Evolutionary conservation across 371 early-diverging fungal genomes (phyloP).

Genomic region (Parasitella parasitica): DNA sequence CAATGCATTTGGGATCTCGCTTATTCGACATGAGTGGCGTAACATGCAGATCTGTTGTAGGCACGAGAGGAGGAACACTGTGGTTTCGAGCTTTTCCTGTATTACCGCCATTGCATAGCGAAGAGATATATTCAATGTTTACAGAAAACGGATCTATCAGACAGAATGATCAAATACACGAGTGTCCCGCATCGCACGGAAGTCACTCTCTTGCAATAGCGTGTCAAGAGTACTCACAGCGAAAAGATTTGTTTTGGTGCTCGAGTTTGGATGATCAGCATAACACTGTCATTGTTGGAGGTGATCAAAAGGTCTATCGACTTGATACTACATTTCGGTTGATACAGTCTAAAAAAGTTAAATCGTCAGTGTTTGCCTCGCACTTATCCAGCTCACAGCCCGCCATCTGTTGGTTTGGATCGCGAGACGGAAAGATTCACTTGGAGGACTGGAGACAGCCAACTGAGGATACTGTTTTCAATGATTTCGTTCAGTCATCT

Average conservation of each 20-base stretch:
- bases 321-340: constrained; percentile 1
- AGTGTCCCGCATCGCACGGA: neutral
- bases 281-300: constrained; percentile 14
- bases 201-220: neutral
- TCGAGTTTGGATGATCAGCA: constrained; percentile 4
- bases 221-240: neutral
- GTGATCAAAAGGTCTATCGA: constrained; percentile 19
- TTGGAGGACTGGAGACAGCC: constrained; percentile 9
- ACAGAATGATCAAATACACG: neutral
- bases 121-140: neutral
- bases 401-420: constrained; percentile 17
- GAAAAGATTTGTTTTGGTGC: constrained; percentile 26
- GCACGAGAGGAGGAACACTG: neutral
- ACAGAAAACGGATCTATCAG: neutral
- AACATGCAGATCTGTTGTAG: neutral
- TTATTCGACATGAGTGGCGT: neutral
- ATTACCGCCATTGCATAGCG: neutral
- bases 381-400: neutral
- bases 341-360: neutral
- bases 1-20: neutral
- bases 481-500: constrained; percentile 6
- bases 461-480: neutral
- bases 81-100: constrained; percentile 1
- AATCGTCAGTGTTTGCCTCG: constrained; percentile 22
- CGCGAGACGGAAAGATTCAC: constrained; percentile 21